phyloP scores from a whole-genome alignment of 176 grass and related monocot genomes.

The Hordeum vulgare region DNA sequence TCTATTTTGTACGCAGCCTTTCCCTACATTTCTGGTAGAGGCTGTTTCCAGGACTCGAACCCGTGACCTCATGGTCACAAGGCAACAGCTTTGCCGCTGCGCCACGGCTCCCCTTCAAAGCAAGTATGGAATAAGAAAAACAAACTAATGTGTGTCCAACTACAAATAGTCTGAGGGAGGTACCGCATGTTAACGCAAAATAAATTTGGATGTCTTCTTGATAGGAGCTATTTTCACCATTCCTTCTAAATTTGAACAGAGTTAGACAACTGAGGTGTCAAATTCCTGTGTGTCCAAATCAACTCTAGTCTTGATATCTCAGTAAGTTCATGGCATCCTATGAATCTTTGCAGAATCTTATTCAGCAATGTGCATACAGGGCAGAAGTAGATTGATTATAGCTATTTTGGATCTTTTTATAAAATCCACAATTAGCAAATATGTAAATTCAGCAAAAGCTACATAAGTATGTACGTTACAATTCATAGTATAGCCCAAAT shows the following conservation, averaged over 20 bases:
- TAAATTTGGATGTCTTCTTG: neutral
- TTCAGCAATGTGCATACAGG: neutral
- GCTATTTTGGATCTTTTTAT: neutral
- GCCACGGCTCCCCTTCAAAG: too few species aligned
- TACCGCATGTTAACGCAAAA: neutral
- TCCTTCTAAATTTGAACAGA: neutral
- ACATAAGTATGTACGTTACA: neutral
- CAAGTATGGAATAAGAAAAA: neutral
- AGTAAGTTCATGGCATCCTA: neutral
- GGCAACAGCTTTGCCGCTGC: too few species aligned
- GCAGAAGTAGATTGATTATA: neutral
- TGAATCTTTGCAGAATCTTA: neutral
- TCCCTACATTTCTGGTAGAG: too few species aligned
- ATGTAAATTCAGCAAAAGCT: neutral
- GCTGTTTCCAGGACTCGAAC: too few species aligned
- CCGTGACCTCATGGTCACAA: neutral
- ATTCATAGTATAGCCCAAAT: neutral
- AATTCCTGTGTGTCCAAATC: neutral
- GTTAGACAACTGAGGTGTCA: neutral
- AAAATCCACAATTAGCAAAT: neutral
- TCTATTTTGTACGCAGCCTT: too few species aligned
- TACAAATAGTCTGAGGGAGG: neutral
- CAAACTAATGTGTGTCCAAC: neutral
- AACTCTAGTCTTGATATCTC: neutral
- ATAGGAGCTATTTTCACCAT: neutral